Evolutionary conservation across 2,329 filamentous ascomycete species (phyloP).

Genomic region (Epichloe sp.): DNA sequence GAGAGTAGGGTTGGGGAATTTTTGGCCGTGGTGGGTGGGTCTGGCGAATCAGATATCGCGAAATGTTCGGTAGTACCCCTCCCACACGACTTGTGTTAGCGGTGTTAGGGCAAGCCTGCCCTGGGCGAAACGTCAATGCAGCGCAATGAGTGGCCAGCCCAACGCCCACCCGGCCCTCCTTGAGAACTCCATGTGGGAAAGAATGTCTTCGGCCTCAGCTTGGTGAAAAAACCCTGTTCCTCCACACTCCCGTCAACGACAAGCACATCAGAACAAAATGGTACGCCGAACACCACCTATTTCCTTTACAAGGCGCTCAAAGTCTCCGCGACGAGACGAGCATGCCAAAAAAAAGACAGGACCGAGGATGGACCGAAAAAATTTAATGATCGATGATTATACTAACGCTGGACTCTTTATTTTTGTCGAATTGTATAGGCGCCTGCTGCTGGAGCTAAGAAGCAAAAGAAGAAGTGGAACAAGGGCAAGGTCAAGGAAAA

Average conservation of each 20-base stretch:
- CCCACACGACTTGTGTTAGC: slow-evolving; percentile 21
- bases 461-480: slow-evolving; percentile 41
- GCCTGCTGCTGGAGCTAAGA: slow-evolving; percentile 34
- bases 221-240: slow-evolving; percentile 16
- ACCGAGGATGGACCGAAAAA: background rate
- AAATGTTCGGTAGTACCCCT: slow-evolving; percentile 18
- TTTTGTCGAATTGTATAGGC: slow-evolving; percentile 16
- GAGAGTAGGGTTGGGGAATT: slow-evolving; percentile 20
- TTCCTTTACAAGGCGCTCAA: slow-evolving; percentile 1
- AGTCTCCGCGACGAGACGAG: background rate
- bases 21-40: slow-evolving; percentile 19
- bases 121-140: slow-evolving; percentile 14
- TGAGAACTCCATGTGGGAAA: background rate
- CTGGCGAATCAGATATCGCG: slow-evolving; percentile 22
- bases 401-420: slow-evolving; percentile 2
- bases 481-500: slow-evolving; percentile 93
- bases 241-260: slow-evolving; percentile 26
- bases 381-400: slow-evolving; percentile 10
- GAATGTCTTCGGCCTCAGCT: slow-evolving; percentile 16
- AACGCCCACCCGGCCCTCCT: slow-evolving; percentile 4
- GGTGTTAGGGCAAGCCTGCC: slow-evolving; percentile 30
- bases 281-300: slow-evolving; percentile 17
- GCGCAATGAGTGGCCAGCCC: background rate
- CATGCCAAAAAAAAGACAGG: background rate
- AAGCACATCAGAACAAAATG: slow-evolving; percentile 31